These are phyloP conservation scores for Pugionium dolabratum DNA, from an alignment of 345 rosid genomes.

Conservation along the genomic window DNA sequence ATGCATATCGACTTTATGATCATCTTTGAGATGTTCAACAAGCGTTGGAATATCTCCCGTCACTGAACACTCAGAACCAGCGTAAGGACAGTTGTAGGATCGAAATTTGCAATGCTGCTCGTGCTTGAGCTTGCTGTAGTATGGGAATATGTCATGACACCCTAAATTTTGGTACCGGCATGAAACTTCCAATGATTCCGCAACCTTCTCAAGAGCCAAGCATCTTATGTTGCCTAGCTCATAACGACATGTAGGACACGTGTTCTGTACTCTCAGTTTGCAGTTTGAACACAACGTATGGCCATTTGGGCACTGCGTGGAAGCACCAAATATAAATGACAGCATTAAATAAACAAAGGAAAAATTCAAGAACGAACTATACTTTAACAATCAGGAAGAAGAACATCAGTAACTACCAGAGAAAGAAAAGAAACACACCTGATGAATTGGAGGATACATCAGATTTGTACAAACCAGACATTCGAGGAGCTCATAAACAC, in stretches of 20 bases:
- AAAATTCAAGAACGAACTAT: no score
- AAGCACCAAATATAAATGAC: conserved; percentile 3
- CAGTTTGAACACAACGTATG: conserved; percentile 82
- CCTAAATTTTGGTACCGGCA: conserved; percentile 74
- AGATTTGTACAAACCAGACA: conserved; percentile 74
- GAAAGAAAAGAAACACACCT: conserved; percentile 48
- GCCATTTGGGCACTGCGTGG: conserved; percentile 74
- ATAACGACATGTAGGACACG: conserved; percentile 80
- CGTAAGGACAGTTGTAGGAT: conserved; percentile 82
- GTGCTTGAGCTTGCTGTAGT: conserved; percentile 80
- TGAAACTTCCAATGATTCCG: conserved; percentile 75
- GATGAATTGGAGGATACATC: conserved; percentile 87
- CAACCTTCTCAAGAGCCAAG: conserved; percentile 49
- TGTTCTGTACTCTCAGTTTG: conserved; percentile 67
- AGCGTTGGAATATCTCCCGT: conserved; percentile 74
- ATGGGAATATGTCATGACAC: conserved; percentile 74
- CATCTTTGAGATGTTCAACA: conserved; percentile 72
- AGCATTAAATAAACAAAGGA: not conserved
- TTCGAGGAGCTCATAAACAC: conserved; percentile 79
- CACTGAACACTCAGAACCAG: conserved; percentile 82
- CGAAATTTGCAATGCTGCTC: conserved; percentile 73
- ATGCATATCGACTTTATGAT: conserved; percentile 95
- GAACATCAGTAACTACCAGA: not conserved
- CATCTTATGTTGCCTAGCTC: conserved; percentile 76
- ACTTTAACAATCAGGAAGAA: no score